phyloP scores from a whole-genome alignment of 495 filamentous ascomycete genomes.

The Penicillium herquei region DNA sequence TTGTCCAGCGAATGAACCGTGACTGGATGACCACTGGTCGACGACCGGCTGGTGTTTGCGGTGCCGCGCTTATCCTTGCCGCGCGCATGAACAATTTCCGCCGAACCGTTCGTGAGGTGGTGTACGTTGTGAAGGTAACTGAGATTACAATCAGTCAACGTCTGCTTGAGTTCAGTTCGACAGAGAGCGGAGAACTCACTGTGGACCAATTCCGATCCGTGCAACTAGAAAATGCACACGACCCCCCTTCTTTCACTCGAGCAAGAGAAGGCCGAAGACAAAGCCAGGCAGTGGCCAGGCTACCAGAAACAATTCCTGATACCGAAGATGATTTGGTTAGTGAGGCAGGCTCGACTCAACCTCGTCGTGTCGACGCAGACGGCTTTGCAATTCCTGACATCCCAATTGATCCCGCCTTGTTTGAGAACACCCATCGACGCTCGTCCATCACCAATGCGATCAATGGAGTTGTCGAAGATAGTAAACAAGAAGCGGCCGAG shows the following conservation, averaged over 20 bases:
- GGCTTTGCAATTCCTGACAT: conserved; percentile 48
- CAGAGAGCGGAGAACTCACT: conserved; percentile 73
- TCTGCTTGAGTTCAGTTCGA: conserved; percentile 83
- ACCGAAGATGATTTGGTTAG: conserved; percentile 36
- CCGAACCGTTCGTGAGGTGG: conserved; percentile 84
- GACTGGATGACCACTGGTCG: conserved; percentile 96
- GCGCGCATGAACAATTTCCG: conserved; percentile 97
- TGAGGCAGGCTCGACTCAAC: conserved; percentile 23
- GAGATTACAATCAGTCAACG: conserved; percentile 87
- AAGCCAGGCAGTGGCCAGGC: conserved; percentile 33
- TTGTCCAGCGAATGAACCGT: conserved; percentile 86
- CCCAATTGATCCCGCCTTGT: conserved; percentile 46
- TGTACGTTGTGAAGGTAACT: conserved; percentile 93
- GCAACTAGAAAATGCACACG: conserved; percentile 61
- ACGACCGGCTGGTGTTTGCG: conserved; percentile 89
- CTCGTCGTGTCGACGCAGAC: conserved; percentile 44
- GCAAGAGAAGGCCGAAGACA: conserved; percentile 49
- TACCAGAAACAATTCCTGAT: conserved; percentile 49
- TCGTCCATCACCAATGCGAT: conserved; percentile 22
- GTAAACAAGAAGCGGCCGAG: conserved; percentile 16
- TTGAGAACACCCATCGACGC: conserved; percentile 21
- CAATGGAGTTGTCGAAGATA: conserved; percentile 25
- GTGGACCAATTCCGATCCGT: conserved; percentile 82
- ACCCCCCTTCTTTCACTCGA: conserved; percentile 81
- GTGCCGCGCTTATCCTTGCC: conserved; percentile 89